phyloP scores from a whole-genome alignment of 495 filamentous ascomycete genomes.

The Penicillium angulare region DNA sequence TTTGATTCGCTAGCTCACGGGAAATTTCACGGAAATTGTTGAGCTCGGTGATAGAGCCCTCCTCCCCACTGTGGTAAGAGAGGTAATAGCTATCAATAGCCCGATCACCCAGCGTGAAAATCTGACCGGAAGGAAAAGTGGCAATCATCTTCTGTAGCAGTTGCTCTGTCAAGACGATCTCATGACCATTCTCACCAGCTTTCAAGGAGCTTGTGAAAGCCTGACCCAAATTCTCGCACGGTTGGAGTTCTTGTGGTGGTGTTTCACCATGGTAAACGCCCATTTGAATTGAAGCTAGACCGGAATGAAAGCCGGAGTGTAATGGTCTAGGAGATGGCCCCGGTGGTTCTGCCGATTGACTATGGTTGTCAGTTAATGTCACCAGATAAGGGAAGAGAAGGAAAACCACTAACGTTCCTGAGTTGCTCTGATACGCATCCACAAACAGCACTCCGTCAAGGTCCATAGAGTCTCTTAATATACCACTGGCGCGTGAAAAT shows the following conservation, averaged over 20 bases:
- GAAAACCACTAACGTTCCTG: constrained; percentile 18
- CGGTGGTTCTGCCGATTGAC: constrained; percentile 15
- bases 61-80: neutral
- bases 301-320: too few relatives aligned
- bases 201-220: constrained; percentile 1
- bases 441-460: constrained; percentile 44
- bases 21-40: constrained; percentile 4
- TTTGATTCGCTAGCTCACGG: constrained; percentile 11
- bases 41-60: neutral
- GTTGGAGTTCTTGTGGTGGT: constrained; percentile 1
- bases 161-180: constrained; percentile 12
- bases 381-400: neutral
- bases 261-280: neutral
- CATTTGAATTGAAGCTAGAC: too few relatives aligned
- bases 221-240: constrained; percentile 14
- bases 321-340: constrained; percentile 20
- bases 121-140: constrained; percentile 28
- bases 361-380: constrained; percentile 24
- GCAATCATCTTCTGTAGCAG: constrained; percentile 26
- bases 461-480: constrained; percentile 40
- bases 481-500: constrained; percentile 35
- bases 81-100: neutral
- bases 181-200: neutral
- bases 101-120: constrained; percentile 15
- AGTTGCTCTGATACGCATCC: constrained; percentile 30